Evolutionary conservation across 2,329 filamentous ascomycete species (phyloP), one percentile per base, ranked within the genome.

Genomic region (Ascochyta pisi): DNA sequence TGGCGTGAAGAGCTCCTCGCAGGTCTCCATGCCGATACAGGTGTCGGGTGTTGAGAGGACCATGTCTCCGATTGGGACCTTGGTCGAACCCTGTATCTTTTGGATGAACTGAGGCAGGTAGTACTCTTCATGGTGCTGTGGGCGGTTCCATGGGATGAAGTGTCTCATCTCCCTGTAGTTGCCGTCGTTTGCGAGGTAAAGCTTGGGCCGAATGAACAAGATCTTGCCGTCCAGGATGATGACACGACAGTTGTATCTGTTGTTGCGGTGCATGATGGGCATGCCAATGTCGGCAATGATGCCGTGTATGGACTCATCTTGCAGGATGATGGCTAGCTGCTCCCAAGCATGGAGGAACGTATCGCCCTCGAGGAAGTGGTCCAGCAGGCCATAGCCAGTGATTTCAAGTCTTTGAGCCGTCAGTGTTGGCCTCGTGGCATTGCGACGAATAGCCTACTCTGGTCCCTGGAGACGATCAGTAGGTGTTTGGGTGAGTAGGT

Each of bases 151-250:
- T 3, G 72, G 70, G 16, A 69, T 73, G 44, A 76, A 76, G 58
- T 75, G 66, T 9, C 70, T 62, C 63, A 69, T 70, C 61, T 81
- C 79, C 6, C 78, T 71, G 49, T 76, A 80, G 64, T 81, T 89
- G 2, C 89, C 89, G 71, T 91, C 87, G 57, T 89, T 88, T 43
- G 88, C 88, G 6, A 92, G 81, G 65, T 81, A 87, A 60, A 90
- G 80, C 74, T 92, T 92, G 0, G 89, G 89, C 10, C 89, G 81
- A 54, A 95, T 88, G 55, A 89, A 79, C 16, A 92, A 76, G 19
- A 93, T 87, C 75, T 87, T 86, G 46, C 85, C 83, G 63, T 92
- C 84, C 46, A 86, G 80, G 57, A 80, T 79, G 58, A 90, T 82
- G n/a, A 89, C 79, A 23, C 89, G 80, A 63, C 84, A 86, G 71